Evolutionary conservation across 2,329 filamentous ascomycete species (phyloP).

Genomic region (Sporothrix dimorphospora): DNA sequence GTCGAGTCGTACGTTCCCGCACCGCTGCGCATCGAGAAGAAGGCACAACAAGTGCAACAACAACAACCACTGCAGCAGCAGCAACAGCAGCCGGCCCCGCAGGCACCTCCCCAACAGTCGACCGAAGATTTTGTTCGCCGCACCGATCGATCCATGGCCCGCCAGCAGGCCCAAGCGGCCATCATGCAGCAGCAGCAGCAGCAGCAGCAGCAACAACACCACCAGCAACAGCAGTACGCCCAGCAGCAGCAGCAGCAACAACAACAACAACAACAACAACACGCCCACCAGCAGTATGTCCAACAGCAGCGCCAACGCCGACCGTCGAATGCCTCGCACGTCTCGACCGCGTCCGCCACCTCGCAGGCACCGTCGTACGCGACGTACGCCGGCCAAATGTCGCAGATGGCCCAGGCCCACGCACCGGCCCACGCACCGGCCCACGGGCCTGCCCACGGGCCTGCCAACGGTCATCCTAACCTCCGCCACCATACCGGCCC

Average conservation of each 20-base stretch:
- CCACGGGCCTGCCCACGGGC: neutral
- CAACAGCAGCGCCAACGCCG: neutral
- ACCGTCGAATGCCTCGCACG: neutral
- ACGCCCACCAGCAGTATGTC: neutral
- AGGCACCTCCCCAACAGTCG: conserved; percentile 26
- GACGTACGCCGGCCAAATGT: neutral
- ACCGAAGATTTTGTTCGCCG: conserved; percentile 37
- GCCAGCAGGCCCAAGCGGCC: conserved; percentile 26
- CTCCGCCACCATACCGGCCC: neutral
- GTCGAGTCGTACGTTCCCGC: conserved; percentile 22
- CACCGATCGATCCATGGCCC: conserved; percentile 35
- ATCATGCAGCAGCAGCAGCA: conserved; percentile 30
- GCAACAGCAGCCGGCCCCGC: neutral
- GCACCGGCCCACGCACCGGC: neutral
- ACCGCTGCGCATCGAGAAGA: conserved; percentile 21
- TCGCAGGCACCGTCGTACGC: conserved; percentile 34
- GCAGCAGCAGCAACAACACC: neutral
- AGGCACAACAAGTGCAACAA: neutral
- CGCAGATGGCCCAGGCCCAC: neutral
- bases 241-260: neutral
- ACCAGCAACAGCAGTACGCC: conserved; percentile 18
- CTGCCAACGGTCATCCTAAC: neutral
- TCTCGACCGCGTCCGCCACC: conserved; percentile 27
- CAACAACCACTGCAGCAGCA: conserved; percentile 15
- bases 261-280: neutral